Base-by-base conservation (phyloP, 441 rosid species). In the Gossypium laxum region DNA sequence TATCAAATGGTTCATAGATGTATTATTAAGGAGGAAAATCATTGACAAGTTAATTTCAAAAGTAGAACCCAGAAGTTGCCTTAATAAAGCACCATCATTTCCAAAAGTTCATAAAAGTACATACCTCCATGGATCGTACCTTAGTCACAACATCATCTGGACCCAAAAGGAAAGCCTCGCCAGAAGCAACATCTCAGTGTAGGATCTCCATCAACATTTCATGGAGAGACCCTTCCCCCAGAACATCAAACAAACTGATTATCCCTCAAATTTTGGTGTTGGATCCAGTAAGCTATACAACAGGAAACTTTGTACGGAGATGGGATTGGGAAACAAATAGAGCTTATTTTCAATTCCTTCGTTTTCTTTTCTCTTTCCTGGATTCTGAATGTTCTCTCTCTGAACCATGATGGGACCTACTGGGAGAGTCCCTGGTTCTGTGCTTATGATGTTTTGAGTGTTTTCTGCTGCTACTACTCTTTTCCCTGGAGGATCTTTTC, bases 391-490 rank as follows among this genome's bases (percentile, higher is more conserved):
- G 77, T 69, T 84, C 89, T 71, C 73, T 82, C 32, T 78, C 87
- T 0, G 77, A 5, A 74, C 76, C 77, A 59, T 69, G 77, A 8
- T 52, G 81, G 8, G 84, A 73, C 71, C 85, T 62, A 64, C 81
- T 71, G 56, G 89, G 78, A 11, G 90, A 87, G 38, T 82, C 85
- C 75, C 84, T 83, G 75, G 30, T 80, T 58, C 77, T 74, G 74
- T 80, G 86, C 71, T 76, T 81, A 50, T 34, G 79, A 71, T 78
- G 92, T 74, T 83, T 88, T 21, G 88, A 79, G 73, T 82, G 85
- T 72, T 85, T 90, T 80, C 83, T 88, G 72, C 87, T 81, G 79
- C 86, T 81, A 22, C 89, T 82, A 6, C 79, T 87, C 86, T 88
- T 88, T 64, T 86, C 91, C 64, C 69, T 74, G 14, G 90, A 83